A percentile compares a stretch with the other conserved stretches of the same genome.
Evolutionary conservation across 1,284 basidiomycete species (phyloP).

Genomic region (Neotropicomus parvogracilis): DNA sequence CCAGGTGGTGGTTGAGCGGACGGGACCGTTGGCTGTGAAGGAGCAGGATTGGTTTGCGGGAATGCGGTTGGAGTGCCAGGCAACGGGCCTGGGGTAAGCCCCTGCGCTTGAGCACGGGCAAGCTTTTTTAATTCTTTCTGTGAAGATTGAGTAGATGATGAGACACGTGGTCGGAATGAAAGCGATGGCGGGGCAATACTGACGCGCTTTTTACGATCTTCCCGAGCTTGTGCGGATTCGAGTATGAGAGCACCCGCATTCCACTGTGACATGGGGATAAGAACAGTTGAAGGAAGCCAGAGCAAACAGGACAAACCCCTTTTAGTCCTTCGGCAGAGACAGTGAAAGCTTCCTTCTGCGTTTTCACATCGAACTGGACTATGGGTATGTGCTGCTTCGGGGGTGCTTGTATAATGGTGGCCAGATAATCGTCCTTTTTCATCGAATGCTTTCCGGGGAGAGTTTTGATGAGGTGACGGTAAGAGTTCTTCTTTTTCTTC

Average conservation of each 20-base stretch:
- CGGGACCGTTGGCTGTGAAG: constrained; percentile 28
- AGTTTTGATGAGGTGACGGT: constrained; percentile 73
- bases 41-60: constrained; percentile 30
- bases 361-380: constrained; percentile 59
- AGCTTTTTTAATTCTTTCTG: constrained; percentile 73
- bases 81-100: constrained; percentile 25
- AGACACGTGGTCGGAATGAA: constrained; percentile 16
- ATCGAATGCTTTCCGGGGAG: constrained; percentile 78
- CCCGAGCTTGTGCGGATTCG: constrained; percentile 70
- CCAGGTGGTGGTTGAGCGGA: constrained; percentile 25
- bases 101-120: constrained; percentile 57
- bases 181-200: constrained; percentile 30
- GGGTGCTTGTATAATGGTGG: constrained; percentile 60
- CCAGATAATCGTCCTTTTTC: constrained; percentile 75
- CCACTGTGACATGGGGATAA: constrained; percentile 50
- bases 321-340: constrained; percentile 72
- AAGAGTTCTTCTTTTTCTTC: constrained; percentile 76
- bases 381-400: constrained; percentile 69
- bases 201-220: constrained; percentile 75
- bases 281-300: constrained; percentile 7
- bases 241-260: constrained; percentile 59
- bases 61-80: constrained; percentile 26
- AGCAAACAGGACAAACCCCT: constrained; percentile 52
- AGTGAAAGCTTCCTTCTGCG: constrained; percentile 67
- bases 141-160: constrained; percentile 6